These are phyloP conservation scores for Magnolia kwangsiensis DNA, from an alignment of 164 flowering plant species.

Conservation along the genomic window DNA sequence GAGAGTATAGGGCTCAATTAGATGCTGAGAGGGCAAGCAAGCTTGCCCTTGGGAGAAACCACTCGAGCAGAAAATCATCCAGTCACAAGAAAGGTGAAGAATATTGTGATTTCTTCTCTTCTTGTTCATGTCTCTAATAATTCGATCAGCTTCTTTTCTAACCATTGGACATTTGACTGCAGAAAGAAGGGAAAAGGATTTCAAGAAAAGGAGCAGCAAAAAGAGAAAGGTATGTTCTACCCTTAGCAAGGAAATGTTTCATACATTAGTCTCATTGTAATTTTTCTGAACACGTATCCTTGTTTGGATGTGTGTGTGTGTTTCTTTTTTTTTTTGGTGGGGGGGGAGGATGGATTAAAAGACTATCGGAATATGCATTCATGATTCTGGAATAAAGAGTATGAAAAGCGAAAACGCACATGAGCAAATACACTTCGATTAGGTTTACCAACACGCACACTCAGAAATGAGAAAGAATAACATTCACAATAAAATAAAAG, in stretches of 20 bases:
- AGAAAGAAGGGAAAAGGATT: slow-evolving; percentile 75
- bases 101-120: neutral
- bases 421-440: no score
- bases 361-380: no score
- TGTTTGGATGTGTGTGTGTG: neutral
- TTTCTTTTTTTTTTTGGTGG: no score
- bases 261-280: no score
- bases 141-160: slow-evolving; percentile 9
- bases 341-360: no score
- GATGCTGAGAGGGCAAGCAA: slow-evolving; percentile 96
- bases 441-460: no score
- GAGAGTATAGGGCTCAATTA: slow-evolving; percentile 91
- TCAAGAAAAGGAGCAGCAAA: slow-evolving; percentile 71
- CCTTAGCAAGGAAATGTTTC: neutral
- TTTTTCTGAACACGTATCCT: neutral
- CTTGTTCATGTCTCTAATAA: neutral
- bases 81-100: slow-evolving; percentile 57
- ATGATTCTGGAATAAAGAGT: no score
- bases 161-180: slow-evolving; percentile 23
- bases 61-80: slow-evolving; percentile 59
- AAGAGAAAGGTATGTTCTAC: slow-evolving; percentile 71
- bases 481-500: no score
- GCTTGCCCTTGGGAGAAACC: slow-evolving; percentile 85
- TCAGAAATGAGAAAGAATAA: no score
- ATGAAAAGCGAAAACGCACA: no score